Percentiles rank a stretch among this genome's conserved stretches.
These are phyloP conservation scores for Gastrolobium bilobum DNA, from an alignment of 306 rosid species.

Conservation along the genomic window DNA sequence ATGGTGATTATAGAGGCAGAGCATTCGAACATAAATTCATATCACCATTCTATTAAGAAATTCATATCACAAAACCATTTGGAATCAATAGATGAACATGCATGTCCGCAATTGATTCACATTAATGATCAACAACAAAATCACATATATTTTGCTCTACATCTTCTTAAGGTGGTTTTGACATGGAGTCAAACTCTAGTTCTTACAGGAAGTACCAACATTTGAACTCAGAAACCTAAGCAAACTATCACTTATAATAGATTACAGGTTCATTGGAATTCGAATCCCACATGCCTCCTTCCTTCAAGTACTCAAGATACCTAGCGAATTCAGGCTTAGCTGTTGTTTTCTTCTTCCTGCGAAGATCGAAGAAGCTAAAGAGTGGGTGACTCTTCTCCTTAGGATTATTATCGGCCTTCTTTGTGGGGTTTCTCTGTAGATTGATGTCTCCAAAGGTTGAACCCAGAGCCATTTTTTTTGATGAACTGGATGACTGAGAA, in stretches of 20 bases:
- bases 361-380: conserved; percentile 54
- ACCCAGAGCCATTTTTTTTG: conserved; percentile 25
- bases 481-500: conserved; percentile 40
- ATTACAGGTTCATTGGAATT: conserved; percentile 66
- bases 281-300: conserved; percentile 76
- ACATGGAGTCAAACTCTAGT: conserved; percentile 18
- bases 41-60: background rate
- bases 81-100: conserved; percentile 20
- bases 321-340: conserved; percentile 70
- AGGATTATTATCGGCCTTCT: conserved; percentile 41
- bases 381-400: conserved; percentile 64
- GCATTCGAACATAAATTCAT: background rate
- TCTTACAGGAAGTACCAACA: conserved; percentile 8
- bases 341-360: conserved; percentile 66
- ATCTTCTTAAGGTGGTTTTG: conserved; percentile 10
- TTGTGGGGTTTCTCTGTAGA: conserved; percentile 63
- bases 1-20: background rate
- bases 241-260: conserved; percentile 57
- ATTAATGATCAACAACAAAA: conserved; percentile 12
- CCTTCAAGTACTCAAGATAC: conserved; percentile 72
- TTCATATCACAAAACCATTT: background rate
- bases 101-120: conserved; percentile 14
- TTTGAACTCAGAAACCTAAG: conserved; percentile 1
- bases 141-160: conserved; percentile 12
- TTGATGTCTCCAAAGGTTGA: conserved; percentile 39